phyloP scores from a whole-genome alignment of 2,329 filamentous ascomycete genomes.

The Trichoderma asperellum region DNA sequence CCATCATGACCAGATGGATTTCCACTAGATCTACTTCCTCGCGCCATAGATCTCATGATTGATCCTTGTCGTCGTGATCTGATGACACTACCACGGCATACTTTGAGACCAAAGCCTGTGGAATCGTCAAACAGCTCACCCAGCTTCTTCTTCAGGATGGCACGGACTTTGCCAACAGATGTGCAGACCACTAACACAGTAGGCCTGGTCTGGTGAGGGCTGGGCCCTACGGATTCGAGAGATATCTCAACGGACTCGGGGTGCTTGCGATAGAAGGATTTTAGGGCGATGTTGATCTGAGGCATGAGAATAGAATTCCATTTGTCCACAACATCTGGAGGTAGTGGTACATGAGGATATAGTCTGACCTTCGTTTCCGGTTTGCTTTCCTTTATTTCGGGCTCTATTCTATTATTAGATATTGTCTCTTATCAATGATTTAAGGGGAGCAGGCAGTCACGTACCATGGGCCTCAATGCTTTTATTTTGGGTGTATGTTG shows the following conservation, averaged over 20 bases:
- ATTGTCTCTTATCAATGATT: background rate
- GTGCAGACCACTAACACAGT: conserved; percentile 79
- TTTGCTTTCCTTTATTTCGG: conserved; percentile 32
- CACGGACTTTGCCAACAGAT: conserved; percentile 72
- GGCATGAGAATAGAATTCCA: conserved; percentile 75
- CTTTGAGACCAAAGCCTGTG: conserved; percentile 67
- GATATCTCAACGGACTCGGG: conserved; percentile 79
- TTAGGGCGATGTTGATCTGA: conserved; percentile 71
- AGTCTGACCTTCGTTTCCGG: conserved; percentile 55
- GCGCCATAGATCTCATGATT: conserved; percentile 41
- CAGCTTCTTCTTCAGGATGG: conserved; percentile 71
- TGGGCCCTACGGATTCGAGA: conserved; percentile 73
- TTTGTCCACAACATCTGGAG: conserved; percentile 65
- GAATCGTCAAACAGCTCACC: conserved; percentile 66
- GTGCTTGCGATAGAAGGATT: conserved; percentile 72
- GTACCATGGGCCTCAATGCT: background rate
- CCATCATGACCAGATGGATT: conserved; percentile 37
- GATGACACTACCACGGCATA: conserved; percentile 70
- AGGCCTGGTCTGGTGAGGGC: conserved; percentile 65
- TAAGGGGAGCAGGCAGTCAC: background rate
- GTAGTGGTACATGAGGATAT: conserved; percentile 62
- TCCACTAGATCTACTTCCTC: conserved; percentile 4
- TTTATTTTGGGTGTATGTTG: conserved; percentile 9
- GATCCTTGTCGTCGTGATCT: conserved; percentile 57
- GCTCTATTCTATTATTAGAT: conserved; percentile 31